Base-by-base conservation (phyloP, 1,284 basidiomycete genomes). In the Fomitopsis betulina region DNA sequence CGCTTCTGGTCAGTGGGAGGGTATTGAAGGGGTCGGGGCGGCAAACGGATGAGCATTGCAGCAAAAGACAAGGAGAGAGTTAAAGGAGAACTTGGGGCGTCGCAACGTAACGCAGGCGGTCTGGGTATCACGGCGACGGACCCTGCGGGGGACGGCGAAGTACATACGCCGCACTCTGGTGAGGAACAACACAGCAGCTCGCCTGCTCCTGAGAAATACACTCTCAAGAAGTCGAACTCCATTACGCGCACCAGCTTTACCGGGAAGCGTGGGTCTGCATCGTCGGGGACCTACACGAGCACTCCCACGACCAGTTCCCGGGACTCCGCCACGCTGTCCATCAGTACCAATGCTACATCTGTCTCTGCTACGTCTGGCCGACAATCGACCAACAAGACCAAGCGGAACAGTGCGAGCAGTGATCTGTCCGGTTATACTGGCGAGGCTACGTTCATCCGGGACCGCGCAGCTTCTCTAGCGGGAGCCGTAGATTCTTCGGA, bases 191-290 rank as follows among this genome's bases (percentile, higher is more conserved):
- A 81, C 55, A 69, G 61, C 10, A 60, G 65, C 23, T 75, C 74
- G 38, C 68, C 76, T 13, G 71, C 73, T 21, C 74, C 75, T 54
- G 87, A 91, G 53, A 87, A 85, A 51, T 51, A 7, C 75, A 81
- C 83, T 17, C 76, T 82, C 9, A 89, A 84, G 77, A 91, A 89
- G 72, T 69, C 79, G 45, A 71, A 75, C 43, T 76, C 80, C 12
- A 69, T 79, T 35, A 77, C 82, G 56, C 82, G 89, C 56, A 78
- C 86, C 53, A 91, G 87, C 69, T 86, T 89, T 71, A 87, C 84
- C 25, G 81, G 84, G 30, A 96, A 96, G 73, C 88, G 93, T 55
- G 89, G 89, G 58, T 96, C 94, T 13, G 85, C 89, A 23, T 94
- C 93, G 3, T 96, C 94, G 2, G 91, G 93, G 27, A 94, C 85